phyloP scores from a whole-genome alignment of 305 asterid species.

The Withania somnifera region DNA sequence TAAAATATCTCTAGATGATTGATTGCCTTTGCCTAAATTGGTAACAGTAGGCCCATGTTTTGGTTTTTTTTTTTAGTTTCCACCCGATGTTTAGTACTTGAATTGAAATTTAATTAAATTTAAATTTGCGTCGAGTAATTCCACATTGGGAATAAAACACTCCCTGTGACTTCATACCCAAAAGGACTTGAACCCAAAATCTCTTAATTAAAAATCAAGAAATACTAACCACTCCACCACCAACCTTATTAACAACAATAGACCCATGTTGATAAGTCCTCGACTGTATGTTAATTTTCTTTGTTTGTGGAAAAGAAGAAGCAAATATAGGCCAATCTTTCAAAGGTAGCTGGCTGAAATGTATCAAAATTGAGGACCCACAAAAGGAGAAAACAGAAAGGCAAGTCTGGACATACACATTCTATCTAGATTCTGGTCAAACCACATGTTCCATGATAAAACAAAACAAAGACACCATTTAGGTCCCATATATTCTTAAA shows the following conservation, averaged over 20 bases:
- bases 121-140: no score
- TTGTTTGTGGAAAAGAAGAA: neutral
- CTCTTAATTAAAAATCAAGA: no score
- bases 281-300: neutral
- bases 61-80: no score
- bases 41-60: neutral
- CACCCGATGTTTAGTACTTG: no score
- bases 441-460: neutral
- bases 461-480: neutral
- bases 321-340: neutral
- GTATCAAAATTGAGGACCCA: neutral
- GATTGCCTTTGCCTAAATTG: no score
- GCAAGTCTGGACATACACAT: neutral
- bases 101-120: no score
- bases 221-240: no score
- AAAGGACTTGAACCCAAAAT: no score
- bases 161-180: no score
- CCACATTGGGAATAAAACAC: no score
- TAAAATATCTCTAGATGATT: no score
- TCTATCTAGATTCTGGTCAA: neutral
- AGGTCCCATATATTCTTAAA: neutral
- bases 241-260: no score
- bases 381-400: neutral
- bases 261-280: neutral
- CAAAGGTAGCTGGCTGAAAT: neutral